Evolutionary conservation across 805 yeast genomes (phyloP).

Genomic region (Candida incommunis): DNA sequence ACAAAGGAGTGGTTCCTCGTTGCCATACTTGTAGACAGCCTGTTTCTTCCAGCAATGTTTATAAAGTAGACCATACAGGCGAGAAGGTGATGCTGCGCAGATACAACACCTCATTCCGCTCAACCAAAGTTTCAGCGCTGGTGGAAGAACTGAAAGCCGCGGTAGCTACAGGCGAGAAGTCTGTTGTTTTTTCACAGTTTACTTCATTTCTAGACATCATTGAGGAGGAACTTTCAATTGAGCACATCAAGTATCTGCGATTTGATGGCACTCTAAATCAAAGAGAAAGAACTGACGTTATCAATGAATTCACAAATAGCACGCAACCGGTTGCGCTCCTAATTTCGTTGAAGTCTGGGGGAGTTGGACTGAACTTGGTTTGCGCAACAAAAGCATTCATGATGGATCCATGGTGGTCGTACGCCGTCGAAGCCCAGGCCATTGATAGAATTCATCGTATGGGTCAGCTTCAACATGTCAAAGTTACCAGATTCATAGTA

Average conservation of each 20-base stretch:
- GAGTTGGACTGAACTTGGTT: conserved; percentile 81
- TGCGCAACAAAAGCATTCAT: conserved; percentile 72
- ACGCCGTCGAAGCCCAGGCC: conserved; percentile 81
- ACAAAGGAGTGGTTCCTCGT: conserved; percentile 29
- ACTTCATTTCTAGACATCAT: conserved; percentile 69
- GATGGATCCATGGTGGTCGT: conserved; percentile 98
- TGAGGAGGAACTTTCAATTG: conserved; percentile 39
- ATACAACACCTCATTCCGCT: conserved; percentile 27
- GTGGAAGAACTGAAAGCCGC: conserved; percentile 41
- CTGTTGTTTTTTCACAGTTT: conserved; percentile 85
- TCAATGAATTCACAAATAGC: conserved; percentile 38
- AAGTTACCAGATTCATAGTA: conserved; percentile 67
- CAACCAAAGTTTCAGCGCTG: conserved; percentile 64
- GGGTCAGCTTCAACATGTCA: conserved; percentile 65
- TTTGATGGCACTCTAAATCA: conserved; percentile 73
- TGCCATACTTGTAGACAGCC: conserved; percentile 69
- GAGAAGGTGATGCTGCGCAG: conserved; percentile 15
- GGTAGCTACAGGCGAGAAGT: conserved; percentile 49
- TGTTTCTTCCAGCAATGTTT: conserved; percentile 36
- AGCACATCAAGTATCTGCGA: conserved; percentile 43
- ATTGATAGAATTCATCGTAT: conserved; percentile 84
- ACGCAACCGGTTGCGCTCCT: conserved; percentile 35
- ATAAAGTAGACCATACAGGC: conserved; percentile 22
- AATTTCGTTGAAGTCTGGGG: conserved; percentile 80
- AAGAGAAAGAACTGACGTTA: conserved; percentile 46